Conservation (phyloP, 169 alveolate species). For the Eimeria necatrix region DNA sequence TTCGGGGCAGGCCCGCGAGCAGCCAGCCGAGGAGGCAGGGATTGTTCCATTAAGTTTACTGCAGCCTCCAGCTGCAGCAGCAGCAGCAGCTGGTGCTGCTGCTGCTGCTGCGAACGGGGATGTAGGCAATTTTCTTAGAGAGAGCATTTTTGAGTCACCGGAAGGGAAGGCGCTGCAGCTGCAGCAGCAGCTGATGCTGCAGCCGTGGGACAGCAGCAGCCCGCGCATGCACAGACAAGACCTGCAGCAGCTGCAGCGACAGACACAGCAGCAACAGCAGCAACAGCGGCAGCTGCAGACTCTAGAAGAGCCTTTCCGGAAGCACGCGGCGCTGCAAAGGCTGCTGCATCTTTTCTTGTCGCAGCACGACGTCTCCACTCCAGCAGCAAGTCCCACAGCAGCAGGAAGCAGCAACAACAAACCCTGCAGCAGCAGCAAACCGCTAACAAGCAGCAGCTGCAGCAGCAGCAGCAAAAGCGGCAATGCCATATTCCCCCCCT, state of each 20-base stretch:
- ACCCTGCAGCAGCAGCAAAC: conserved; percentile 2
- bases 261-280: neutral
- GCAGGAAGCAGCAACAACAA: neutral
- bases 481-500: neutral
- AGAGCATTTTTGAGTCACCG: neutral
- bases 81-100: neutral
- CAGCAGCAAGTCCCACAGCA: neutral
- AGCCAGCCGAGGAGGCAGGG: neutral
- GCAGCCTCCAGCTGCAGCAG: neutral
- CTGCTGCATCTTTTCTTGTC: neutral
- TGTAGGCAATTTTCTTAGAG: neutral
- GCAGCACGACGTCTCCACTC: neutral
- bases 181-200: conserved; percentile 18
- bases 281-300: neutral
- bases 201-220: neutral
- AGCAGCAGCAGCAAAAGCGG: neutral
- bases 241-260: conserved; percentile 2
- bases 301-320: neutral
- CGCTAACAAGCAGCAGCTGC: neutral
- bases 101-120: neutral
- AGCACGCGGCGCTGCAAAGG: neutral
- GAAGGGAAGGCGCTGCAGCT: neutral
- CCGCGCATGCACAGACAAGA: neutral
- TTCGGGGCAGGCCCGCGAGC: neutral
- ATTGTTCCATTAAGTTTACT: neutral